These are phyloP conservation scores for Laburnicola sp. DNA, from an alignment of 2,329 filamentous ascomycete genomes.

Conservation along the genomic window DNA sequence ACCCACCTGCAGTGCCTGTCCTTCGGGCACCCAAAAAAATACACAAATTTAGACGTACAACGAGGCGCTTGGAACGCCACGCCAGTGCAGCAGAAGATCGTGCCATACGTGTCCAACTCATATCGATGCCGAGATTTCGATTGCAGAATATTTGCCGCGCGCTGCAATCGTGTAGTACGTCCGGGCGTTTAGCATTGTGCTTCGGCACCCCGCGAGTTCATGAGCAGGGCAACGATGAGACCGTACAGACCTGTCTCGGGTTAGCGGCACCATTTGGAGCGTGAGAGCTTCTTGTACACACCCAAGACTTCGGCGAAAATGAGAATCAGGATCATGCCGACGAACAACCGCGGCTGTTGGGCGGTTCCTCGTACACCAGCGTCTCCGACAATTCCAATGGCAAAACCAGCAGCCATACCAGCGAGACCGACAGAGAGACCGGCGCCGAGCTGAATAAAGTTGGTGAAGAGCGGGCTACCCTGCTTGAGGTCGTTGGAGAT, in stretches of 20 bases:
- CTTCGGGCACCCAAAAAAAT: slow-evolving; percentile 24
- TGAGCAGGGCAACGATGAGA: slow-evolving; percentile 96
- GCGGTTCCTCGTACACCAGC: slow-evolving; percentile 86
- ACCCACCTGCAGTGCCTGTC: slow-evolving; percentile 8
- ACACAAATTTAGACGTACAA: slow-evolving; percentile 44
- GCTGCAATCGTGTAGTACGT: slow-evolving; percentile 31
- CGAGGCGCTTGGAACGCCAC: slow-evolving; percentile 36
- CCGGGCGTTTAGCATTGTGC: background rate
- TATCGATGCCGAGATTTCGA: slow-evolving; percentile 23
- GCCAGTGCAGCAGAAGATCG: slow-evolving; percentile 25
- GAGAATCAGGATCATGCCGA: slow-evolving; percentile 98
- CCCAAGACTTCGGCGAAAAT: slow-evolving; percentile 99
- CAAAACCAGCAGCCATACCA: slow-evolving; percentile 88
- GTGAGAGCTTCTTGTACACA: slow-evolving; percentile 53
- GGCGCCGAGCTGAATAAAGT: slow-evolving; percentile 58
- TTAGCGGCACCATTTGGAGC: slow-evolving; percentile 7
- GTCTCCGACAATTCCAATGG: slow-evolving; percentile 66
- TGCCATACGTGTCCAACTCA: slow-evolving; percentile 25
- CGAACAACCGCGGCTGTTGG: slow-evolving; percentile 83
- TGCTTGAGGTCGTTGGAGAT: slow-evolving; percentile 58
- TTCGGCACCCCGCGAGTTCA: slow-evolving; percentile 79
- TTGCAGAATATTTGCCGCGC: slow-evolving; percentile 35
- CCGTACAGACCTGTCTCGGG: slow-evolving; percentile 82
- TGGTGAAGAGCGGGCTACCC: slow-evolving; percentile 52
- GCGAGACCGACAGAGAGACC: slow-evolving; percentile 71